These are phyloP conservation scores for Pythium phragmitis DNA, from an alignment of 352 stramenopile species.

Conservation along the genomic window DNA sequence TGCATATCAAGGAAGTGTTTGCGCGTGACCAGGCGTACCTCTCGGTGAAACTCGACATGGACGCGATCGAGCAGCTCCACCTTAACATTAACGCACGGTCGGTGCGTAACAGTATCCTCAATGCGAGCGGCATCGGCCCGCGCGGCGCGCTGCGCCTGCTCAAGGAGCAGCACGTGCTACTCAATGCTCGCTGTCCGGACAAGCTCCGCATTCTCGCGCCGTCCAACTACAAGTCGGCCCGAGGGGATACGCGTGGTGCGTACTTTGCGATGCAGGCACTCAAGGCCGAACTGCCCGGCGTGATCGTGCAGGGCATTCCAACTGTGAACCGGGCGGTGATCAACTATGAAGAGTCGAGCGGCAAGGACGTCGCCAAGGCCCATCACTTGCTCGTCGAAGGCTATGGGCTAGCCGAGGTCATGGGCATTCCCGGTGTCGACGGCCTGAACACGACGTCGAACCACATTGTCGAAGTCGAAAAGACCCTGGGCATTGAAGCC, in stretches of 20 bases:
- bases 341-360: constrained; percentile 94
- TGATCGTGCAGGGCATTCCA: constrained; percentile 97
- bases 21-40: constrained; percentile 93
- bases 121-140: constrained; percentile 65
- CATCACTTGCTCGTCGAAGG: constrained; percentile 99
- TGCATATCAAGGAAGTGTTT: constrained; percentile 99
- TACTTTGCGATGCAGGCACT: constrained; percentile 96
- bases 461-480: constrained; percentile 97
- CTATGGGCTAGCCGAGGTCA: constrained; percentile 97
- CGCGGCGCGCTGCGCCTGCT: constrained; percentile 69
- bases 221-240: constrained; percentile 85
- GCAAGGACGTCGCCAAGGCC: constrained; percentile 49
- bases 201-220: constrained; percentile 82
- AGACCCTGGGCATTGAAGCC: constrained; percentile 98
- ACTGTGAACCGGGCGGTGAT: constrained; percentile 98
- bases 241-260: constrained; percentile 69
- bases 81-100: constrained; percentile 93
- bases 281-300: constrained; percentile 93
- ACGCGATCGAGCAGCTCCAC: constrained; percentile 96
- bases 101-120: constrained; percentile 92
- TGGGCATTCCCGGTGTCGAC: constrained; percentile 97
- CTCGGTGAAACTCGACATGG: constrained; percentile 97
- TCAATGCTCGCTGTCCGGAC: constrained; percentile 80
- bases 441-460: constrained; percentile 96
- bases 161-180: constrained; percentile 84